Base-by-base conservation (phyloP, 108 stramenopile species). In the Fragilaria radians region DNA sequence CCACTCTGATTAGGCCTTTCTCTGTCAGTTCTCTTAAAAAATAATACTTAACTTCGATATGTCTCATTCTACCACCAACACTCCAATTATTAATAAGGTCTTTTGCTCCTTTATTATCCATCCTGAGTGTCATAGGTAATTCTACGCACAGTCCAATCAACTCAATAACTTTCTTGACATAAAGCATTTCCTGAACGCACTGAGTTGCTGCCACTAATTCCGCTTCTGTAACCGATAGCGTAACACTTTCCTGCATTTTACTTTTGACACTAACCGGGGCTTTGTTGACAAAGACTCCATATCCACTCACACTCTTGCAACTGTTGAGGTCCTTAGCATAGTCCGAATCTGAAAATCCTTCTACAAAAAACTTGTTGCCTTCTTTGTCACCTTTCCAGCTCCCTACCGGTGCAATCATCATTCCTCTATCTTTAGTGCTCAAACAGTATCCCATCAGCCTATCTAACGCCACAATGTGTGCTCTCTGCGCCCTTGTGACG, bases 21-120 rank as follows among this genome's bases (percentile, higher is more conserved):
- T n/a, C n/a, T n/a, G n/a, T n/a, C n/a, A n/a, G n/a, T n/a, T n/a
- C n/a, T n/a, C n/a, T n/a, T n/a, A n/a, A n/a, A n/a, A n/a, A 77
- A 11, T 30, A 46, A 19, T 68, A 31, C 31, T 52, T 33, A 5
- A 70, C 55, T 7, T 73, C 68, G 24, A 78, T 29, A 47, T 77
- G 69, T 28, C 68, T 50, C n/a, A 70, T 73, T 25, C 69, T 33
- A 42, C 77, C 72, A n/a, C 71, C 67, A 11, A 54, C 32, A 34
- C 54, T 62, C 70, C 75, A 76, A 46, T 59, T 68, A 33, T 76
- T 73, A 0, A 54, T 59, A 28, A 78, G 28, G 36, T 73, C 68
- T 9, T 51, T 34, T n/a, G n/a, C n/a, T n/a, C n/a, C n/a, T n/a
- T n/a, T n/a, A n/a, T n/a, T n/a, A n/a, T n/a, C n/a, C n/a, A 73